phyloP scores from a whole-genome alignment of 495 filamentous ascomycete species.

The Aspergillus bridgeri region DNA sequence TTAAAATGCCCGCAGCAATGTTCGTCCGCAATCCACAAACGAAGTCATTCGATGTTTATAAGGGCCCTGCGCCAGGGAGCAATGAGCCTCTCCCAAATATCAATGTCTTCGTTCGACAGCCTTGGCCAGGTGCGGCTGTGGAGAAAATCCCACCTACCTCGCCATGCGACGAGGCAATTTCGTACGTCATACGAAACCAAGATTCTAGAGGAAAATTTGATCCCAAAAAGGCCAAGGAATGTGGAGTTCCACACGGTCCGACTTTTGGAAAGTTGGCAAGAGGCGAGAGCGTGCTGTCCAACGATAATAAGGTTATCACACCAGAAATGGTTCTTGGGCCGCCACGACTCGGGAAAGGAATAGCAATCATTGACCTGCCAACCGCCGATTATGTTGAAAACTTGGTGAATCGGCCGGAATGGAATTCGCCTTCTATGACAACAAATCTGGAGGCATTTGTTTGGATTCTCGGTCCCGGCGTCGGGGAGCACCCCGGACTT shows the following conservation, averaged over 20 bases:
- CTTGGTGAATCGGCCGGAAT: constrained; percentile 69
- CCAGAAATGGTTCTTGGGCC: constrained; percentile 65
- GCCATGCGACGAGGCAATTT: constrained; percentile 64
- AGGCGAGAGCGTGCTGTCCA: constrained; percentile 52
- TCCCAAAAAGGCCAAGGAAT: constrained; percentile 51
- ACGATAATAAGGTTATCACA: constrained; percentile 55
- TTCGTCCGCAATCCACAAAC: constrained; percentile 65
- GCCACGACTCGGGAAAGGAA: constrained; percentile 53
- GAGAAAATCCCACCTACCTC: constrained; percentile 61
- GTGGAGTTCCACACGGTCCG: constrained; percentile 53
- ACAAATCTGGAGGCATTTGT: constrained; percentile 63
- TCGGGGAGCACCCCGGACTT: constrained; percentile 59
- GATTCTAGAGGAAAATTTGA: constrained; percentile 78
- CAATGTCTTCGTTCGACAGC: constrained; percentile 69
- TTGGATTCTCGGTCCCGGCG: constrained; percentile 73
- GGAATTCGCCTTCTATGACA: constrained; percentile 63
- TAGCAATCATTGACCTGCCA: constrained; percentile 80
- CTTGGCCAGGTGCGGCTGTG: constrained; percentile 76
- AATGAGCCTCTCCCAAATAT: constrained; percentile 54
- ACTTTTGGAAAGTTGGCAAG: constrained; percentile 53
- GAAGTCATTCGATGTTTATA: constrained; percentile 61
- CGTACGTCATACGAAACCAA: constrained; percentile 78
- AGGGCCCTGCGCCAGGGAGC: constrained; percentile 58
- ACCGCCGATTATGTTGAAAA: constrained; percentile 60
- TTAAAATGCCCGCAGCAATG: constrained; percentile 63